phyloP scores from a whole-genome alignment of 768 basidiomycete species.

The Naematelia encephala region DNA sequence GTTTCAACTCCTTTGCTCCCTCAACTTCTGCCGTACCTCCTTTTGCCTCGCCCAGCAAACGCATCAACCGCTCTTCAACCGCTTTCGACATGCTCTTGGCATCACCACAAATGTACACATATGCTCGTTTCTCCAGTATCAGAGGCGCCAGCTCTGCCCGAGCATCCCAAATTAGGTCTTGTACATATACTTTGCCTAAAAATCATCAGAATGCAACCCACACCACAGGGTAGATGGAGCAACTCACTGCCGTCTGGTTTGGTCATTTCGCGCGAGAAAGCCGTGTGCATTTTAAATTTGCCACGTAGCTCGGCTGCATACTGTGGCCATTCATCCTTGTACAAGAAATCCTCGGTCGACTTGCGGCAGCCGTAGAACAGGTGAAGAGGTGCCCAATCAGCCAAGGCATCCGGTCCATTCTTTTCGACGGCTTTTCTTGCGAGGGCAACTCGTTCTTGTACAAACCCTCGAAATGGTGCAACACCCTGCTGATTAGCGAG shows the following conservation, averaged over 20 bases:
- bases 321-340: conserved; percentile 89
- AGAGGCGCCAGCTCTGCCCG: conserved; percentile 76
- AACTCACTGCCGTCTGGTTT: conserved; percentile 49
- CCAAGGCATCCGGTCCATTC: conserved; percentile 86
- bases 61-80: conserved; percentile 81
- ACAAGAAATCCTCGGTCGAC: conserved; percentile 84
- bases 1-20: conserved; percentile 84
- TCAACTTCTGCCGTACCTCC: conserved; percentile 83
- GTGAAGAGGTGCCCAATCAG: conserved; percentile 91
- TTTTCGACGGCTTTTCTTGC: conserved; percentile 62
- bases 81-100: conserved; percentile 94
- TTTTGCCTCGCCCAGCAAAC: conserved; percentile 74
- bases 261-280: conserved; percentile 63
- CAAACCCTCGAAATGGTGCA: conserved; percentile 97
- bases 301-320: conserved; percentile 82
- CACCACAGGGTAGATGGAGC: neutral
- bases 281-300: conserved; percentile 82
- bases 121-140: conserved; percentile 92
- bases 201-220: neutral
- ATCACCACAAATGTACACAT: conserved; percentile 94
- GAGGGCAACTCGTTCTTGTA: conserved; percentile 95
- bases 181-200: conserved; percentile 91
- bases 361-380: conserved; percentile 96
- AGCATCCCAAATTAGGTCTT: conserved; percentile 89
- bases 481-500: conserved; percentile 62